phyloP scores from a whole-genome alignment of 2,329 filamentous ascomycete genomes.

The Xylaria sp. region DNA sequence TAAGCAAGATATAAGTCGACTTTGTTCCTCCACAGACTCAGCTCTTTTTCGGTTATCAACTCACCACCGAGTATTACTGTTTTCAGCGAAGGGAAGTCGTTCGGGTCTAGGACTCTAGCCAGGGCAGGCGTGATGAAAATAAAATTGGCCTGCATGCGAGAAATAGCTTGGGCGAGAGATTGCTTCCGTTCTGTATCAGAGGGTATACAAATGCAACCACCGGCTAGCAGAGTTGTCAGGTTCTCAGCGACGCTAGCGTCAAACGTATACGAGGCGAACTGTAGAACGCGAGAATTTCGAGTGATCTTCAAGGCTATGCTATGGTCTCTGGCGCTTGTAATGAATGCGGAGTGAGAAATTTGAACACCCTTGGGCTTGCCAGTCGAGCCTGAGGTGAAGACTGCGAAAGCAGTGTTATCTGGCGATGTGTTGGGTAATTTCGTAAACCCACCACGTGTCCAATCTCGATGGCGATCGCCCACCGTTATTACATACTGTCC shows the following conservation, averaged over 20 bases:
- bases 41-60: constrained; percentile 21
- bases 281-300: constrained; percentile 26
- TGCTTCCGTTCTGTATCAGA: constrained; percentile 22
- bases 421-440: constrained; percentile 45
- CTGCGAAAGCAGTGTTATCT: neutral
- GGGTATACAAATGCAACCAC: constrained; percentile 34
- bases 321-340: constrained; percentile 60
- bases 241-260: constrained; percentile 30
- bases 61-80: constrained; percentile 37
- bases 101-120: constrained; percentile 28
- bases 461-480: neutral
- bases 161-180: constrained; percentile 25
- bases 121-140: constrained; percentile 34
- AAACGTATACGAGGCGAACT: constrained; percentile 31
- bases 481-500: neutral
- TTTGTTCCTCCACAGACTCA: constrained; percentile 30
- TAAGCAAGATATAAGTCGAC: constrained; percentile 33
- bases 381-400: constrained; percentile 65
- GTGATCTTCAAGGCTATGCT: neutral
- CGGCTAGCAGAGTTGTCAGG: constrained; percentile 28
- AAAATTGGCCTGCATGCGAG: constrained; percentile 25
- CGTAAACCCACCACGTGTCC: neutral
- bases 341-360: constrained; percentile 59
- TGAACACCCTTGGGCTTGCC: constrained; percentile 62
- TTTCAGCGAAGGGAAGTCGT: constrained; percentile 32